Evolutionary conservation across 345 rosid species (phyloP).

Genomic region (Triadica sebifera): DNA sequence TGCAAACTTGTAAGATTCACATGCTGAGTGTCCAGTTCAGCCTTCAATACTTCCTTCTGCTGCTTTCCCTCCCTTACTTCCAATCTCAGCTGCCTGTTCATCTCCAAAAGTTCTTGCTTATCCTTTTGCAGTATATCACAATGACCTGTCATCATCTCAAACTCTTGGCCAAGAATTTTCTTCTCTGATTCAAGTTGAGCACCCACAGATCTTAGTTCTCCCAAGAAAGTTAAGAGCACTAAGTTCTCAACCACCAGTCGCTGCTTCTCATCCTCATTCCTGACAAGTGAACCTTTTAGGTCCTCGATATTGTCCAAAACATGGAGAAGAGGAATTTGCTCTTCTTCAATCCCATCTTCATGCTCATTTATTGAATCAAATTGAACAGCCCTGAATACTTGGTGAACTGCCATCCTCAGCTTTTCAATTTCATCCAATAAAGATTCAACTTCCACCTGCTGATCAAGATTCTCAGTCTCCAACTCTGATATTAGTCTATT

Average conservation of each 20-base stretch:
- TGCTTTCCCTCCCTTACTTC: conserved; percentile 44
- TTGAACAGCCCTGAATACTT: conserved; percentile 51
- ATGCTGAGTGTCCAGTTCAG: conserved; percentile 40
- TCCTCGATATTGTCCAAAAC: conserved; percentile 52
- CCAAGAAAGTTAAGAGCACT: conserved; percentile 57
- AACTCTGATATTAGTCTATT: conserved; percentile 28
- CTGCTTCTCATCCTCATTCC: conserved; percentile 59
- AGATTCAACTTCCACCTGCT: conserved; percentile 34
- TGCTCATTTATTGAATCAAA: conserved; percentile 40
- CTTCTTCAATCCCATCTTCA: conserved; percentile 38
- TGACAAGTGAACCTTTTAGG: conserved; percentile 51
- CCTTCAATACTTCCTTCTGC: conserved; percentile 39
- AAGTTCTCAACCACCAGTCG: conserved; percentile 68
- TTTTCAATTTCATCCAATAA: conserved; percentile 31
- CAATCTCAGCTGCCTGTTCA: conserved; percentile 54
- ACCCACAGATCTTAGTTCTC: conserved; percentile 50
- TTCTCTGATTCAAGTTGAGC: conserved; percentile 49
- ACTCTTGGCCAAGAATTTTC: conserved; percentile 41
- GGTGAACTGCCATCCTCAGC: conserved; percentile 25
- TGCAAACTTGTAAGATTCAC: conserved; percentile 46
- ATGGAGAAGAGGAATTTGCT: conserved; percentile 45
- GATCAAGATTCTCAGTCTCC: conserved; percentile 37
- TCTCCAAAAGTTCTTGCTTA: conserved; percentile 53
- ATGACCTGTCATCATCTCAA: conserved; percentile 30
- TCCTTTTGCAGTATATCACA: conserved; percentile 44